Base-by-base conservation (phyloP, 192 early-diverging fungal genomes). In the Coemansia sp. region DNA sequence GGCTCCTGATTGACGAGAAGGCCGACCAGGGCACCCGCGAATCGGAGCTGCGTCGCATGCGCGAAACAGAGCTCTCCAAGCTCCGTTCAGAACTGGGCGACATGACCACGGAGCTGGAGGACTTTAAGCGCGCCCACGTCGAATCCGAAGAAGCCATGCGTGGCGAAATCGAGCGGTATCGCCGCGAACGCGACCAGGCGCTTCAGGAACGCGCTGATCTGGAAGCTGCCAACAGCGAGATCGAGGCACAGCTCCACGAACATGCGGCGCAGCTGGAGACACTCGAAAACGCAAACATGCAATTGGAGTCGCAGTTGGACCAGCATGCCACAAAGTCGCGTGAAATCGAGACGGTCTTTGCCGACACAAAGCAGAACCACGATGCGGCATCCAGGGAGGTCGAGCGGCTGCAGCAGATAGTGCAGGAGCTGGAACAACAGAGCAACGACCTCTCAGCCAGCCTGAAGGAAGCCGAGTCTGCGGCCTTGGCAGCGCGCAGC, bases 11-110 rank as follows among this genome's bases (percentile, higher is more conserved):
- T n/a, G 84, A 84, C 58, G 84, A 84, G 55, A 84, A 83, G 68
- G 81, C 75, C 47, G 87, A 87, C 37, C 82, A 85, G 45, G 79
- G 84, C 62, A 82, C 86, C 34, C 82, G 82, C 42, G 79, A 86
- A 55, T 69, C 70, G 0, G 84, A 88, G 65, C 68, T 87, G 28
- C 80, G 83, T 13, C 72, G 82, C 19, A 65, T 85, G 68, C 85
- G 85, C 20, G 87, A 88, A 65, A 70, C 66, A 22, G 87, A 87
- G 65, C 58, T 88, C 59, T 57, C 72, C 1, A 64, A 66, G 38
- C 74, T 88, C 29, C 82, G 83, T 31, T 67, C 66, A 15, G 80
- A 87, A 67, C 83, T 88, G 42, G 50, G 27, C 8, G 74, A 75
- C 14, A 52, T 70, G 3, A 68, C 83, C 9, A 25, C 61, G 6